phyloP scores from a whole-genome alignment of 2,329 filamentous ascomycete genomes.

The Neocatenulostroma microsporum region DNA sequence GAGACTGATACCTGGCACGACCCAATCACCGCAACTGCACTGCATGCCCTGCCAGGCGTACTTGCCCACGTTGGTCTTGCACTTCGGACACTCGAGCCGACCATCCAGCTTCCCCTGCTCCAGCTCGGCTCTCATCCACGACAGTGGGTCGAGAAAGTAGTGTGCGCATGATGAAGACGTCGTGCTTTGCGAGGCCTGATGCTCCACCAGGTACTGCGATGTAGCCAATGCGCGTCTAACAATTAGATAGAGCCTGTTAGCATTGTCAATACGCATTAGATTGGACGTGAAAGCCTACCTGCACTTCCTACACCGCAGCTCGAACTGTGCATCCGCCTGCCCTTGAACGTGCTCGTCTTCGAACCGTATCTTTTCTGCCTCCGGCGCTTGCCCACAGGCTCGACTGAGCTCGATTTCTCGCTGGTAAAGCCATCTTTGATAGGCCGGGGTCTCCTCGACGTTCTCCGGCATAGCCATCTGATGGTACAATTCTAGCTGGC shows the following conservation, averaged over 20 bases:
- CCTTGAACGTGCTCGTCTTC: conserved; percentile 55
- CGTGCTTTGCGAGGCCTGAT: conserved; percentile 34
- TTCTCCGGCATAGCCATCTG: conserved; percentile 71
- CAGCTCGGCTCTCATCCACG: conserved; percentile 89
- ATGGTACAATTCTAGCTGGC: conserved; percentile 79
- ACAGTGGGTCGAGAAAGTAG: conserved; percentile 82
- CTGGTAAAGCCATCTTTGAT: conserved; percentile 70
- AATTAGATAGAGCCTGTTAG: background rate
- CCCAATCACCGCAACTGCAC: conserved; percentile 85
- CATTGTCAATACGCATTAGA: too few relatives aligned
- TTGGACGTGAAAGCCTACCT: conserved; percentile 44
- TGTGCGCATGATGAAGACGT: conserved; percentile 59
- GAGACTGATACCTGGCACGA: conserved; percentile 82
- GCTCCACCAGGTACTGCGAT: conserved; percentile 59
- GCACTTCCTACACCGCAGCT: conserved; percentile 87
- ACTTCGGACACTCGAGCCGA: conserved; percentile 77
- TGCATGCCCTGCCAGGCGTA: conserved; percentile 95
- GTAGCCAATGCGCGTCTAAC: conserved; percentile 53
- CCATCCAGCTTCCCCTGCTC: conserved; percentile 76
- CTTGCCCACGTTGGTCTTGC: conserved; percentile 75
- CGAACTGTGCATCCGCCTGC: conserved; percentile 38
- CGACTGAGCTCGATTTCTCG: conserved; percentile 59
- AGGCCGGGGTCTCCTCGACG: conserved; percentile 62
- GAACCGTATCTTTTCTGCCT: conserved; percentile 68
- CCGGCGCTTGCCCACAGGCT: conserved; percentile 70